A percentile compares a stretch with the other conserved stretches of the same genome.
phyloP scores from a whole-genome alignment of 805 yeast species.

The Debaryomyces castellii region DNA sequence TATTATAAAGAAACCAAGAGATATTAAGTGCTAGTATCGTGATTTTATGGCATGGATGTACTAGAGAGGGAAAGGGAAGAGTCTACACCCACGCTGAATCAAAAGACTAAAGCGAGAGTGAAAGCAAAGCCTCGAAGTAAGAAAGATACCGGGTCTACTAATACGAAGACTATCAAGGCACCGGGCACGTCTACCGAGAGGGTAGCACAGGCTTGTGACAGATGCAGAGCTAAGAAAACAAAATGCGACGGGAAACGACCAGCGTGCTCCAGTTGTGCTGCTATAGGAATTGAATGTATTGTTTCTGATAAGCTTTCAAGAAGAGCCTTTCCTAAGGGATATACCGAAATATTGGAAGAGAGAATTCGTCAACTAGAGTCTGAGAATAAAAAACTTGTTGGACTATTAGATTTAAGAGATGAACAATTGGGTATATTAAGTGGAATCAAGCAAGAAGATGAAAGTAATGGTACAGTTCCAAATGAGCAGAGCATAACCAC shows the following conservation, averaged over 20 bases:
- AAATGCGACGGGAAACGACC: constrained; percentile 76
- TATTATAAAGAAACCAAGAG: too few relatives aligned
- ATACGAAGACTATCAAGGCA: constrained; percentile 53
- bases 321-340: constrained; percentile 87
- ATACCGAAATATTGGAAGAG: constrained; percentile 87
- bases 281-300: constrained; percentile 84
- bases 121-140: constrained; percentile 3
- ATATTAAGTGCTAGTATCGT: too few relatives aligned
- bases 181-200: constrained; percentile 68
- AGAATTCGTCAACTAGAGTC: constrained; percentile 82
- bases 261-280: constrained; percentile 73
- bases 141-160: constrained; percentile 11
- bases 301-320: constrained; percentile 85
- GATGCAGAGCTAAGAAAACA: constrained; percentile 80
- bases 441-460: constrained; percentile 5
- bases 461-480: constrained; percentile 14
- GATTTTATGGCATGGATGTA: background rate
- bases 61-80: background rate
- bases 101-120: constrained; percentile 2
- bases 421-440: constrained; percentile 51
- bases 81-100: background rate
- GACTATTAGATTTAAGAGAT: constrained; percentile 62
- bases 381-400: constrained; percentile 69
- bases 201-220: constrained; percentile 88
- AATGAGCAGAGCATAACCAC: constrained; percentile 10